Percentiles rank a stretch among this genome's conserved stretches.
phyloP scores from a whole-genome alignment of 257 asterid species.

The Nicotiana noctiflora region DNA sequence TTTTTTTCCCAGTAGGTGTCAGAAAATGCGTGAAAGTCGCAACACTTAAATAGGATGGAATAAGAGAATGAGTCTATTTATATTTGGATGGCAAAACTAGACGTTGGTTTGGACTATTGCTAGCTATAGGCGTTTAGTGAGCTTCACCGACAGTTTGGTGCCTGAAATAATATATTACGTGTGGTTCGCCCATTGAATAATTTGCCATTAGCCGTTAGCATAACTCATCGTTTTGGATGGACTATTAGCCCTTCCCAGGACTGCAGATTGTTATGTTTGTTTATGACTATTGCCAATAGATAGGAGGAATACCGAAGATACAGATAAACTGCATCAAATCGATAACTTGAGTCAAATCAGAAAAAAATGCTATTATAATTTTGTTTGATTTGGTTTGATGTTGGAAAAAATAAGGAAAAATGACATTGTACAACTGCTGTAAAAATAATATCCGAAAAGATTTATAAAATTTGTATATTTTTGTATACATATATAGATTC shows the following conservation, averaged over 20 bases:
- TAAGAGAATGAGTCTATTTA: neutral
- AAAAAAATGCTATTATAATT: too few relatives aligned
- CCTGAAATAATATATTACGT: constrained; percentile 1
- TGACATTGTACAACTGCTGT: too few relatives aligned
- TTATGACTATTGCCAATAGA: neutral
- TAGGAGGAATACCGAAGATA: too few relatives aligned
- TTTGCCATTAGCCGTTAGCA: constrained; percentile 20
- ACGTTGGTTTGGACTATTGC: neutral
- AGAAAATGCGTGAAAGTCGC: neutral
- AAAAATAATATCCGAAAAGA: too few relatives aligned
- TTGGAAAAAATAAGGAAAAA: too few relatives aligned
- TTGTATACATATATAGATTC: too few relatives aligned
- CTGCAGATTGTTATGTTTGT: too few relatives aligned
- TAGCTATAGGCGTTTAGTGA: constrained; percentile 5
- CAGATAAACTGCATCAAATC: too few relatives aligned
- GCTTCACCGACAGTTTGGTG: constrained; percentile 13
- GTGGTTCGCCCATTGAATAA: constrained; percentile 11
- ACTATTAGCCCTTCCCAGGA: neutral
- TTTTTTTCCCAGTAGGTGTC: constrained; percentile 5
- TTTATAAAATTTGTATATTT: too few relatives aligned
- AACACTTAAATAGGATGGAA: neutral
- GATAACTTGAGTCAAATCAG: too few relatives aligned
- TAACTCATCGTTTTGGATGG: constrained; percentile 14
- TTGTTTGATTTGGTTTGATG: too few relatives aligned
- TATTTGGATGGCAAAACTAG: neutral